phyloP scores from a whole-genome alignment of 2,329 filamentous ascomycete genomes.

The Colletotrichum phormii region DNA sequence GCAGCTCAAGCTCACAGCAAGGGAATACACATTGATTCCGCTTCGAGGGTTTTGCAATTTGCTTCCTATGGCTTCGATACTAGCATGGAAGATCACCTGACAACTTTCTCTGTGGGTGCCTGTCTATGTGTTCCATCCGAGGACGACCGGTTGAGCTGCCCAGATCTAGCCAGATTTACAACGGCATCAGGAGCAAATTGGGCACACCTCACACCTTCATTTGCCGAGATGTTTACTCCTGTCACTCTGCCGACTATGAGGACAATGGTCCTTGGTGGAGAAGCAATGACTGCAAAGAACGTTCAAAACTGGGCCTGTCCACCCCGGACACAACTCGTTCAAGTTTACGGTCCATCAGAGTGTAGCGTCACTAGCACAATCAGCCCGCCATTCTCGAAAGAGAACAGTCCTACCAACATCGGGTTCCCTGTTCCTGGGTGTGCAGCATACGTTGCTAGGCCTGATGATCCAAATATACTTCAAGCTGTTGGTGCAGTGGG shows the following conservation, averaged over 20 bases:
- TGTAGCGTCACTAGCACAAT: constrained; percentile 52
- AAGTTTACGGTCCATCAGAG: constrained; percentile 65
- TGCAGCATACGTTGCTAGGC: constrained; percentile 35
- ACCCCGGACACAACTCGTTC: constrained; percentile 51
- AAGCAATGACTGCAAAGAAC: constrained; percentile 63
- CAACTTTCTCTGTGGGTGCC: constrained; percentile 66
- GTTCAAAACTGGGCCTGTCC: constrained; percentile 58
- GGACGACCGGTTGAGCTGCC: constrained; percentile 54
- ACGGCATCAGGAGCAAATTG: constrained; percentile 51
- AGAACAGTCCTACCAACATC: constrained; percentile 50
- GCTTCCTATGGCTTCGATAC: constrained; percentile 66
- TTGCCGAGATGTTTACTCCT: constrained; percentile 57
- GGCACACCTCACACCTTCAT: constrained; percentile 62
- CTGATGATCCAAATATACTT: constrained; percentile 7
- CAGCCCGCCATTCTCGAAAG: constrained; percentile 48
- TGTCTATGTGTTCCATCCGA: constrained; percentile 69
- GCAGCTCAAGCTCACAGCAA: constrained; percentile 20
- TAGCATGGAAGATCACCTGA: constrained; percentile 62
- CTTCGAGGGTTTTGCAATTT: constrained; percentile 50
- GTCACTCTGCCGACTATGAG: constrained; percentile 57
- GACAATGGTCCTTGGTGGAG: constrained; percentile 61
- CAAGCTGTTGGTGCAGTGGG: constrained; percentile 36
- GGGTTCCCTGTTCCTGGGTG: constrained; percentile 42
- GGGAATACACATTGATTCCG: neutral
- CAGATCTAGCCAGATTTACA: constrained; percentile 43